These are phyloP conservation scores for Talaromyces sp. DNA, from an alignment of 2,329 filamentous ascomycete genomes.

Conservation along the genomic window DNA sequence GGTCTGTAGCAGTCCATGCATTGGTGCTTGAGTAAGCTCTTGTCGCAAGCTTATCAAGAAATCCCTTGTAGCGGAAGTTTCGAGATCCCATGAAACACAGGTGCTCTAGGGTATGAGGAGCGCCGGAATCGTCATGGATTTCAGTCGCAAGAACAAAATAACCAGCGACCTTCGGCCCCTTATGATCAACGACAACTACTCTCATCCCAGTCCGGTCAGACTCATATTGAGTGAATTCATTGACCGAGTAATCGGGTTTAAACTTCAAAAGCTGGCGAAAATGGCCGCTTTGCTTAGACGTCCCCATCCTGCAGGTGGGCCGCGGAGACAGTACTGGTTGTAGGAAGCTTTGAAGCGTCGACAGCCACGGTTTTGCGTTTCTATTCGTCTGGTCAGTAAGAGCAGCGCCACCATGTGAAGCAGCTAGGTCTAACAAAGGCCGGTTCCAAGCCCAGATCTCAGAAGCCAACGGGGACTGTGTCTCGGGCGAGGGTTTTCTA, in stretches of 20 bases:
- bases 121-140: slow-evolving; percentile 94
- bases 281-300: slow-evolving; percentile 40
- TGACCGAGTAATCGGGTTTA: slow-evolving; percentile 82
- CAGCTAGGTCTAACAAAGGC: background rate
- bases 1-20: slow-evolving; percentile 94
- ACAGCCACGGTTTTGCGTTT: slow-evolving; percentile 1
- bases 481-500: background rate
- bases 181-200: slow-evolving; percentile 83
- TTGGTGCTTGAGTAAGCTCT: slow-evolving; percentile 92
- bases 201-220: slow-evolving; percentile 93
- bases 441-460: background rate
- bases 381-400: slow-evolving; percentile 3
- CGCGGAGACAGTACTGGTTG: slow-evolving; percentile 5
- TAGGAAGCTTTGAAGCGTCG: slow-evolving; percentile 4
- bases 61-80: slow-evolving; percentile 89
- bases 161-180: slow-evolving; percentile 91
- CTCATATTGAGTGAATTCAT: slow-evolving; percentile 89
- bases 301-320: slow-evolving; percentile 48
- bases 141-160: slow-evolving; percentile 96
- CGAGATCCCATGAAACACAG: slow-evolving; percentile 86
- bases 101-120: slow-evolving; percentile 82
- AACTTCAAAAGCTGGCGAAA: slow-evolving; percentile 86
- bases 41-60: slow-evolving; percentile 89
- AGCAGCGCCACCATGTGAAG: background rate
- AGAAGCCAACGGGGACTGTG: background rate